Percentiles rank a stretch among this genome's conserved stretches.
Evolutionary conservation across 345 rosid species (phyloP).

Genomic region (Psidium friedrichsthalianum): DNA sequence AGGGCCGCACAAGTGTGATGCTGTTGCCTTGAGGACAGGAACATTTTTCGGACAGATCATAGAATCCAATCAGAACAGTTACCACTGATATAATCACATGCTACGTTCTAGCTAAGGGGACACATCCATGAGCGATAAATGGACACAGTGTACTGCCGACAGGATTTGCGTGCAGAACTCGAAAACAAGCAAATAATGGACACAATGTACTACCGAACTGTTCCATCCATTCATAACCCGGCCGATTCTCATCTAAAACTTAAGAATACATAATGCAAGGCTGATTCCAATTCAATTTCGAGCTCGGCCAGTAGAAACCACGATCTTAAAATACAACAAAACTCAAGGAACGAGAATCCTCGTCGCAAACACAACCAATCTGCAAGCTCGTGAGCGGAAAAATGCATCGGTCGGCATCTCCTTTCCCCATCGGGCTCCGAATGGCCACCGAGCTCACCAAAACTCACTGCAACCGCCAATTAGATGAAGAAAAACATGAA

Average conservation of each 20-base stretch:
- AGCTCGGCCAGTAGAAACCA: background rate
- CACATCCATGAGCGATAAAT: no score
- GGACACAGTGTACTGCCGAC: no score
- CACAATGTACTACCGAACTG: background rate
- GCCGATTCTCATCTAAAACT: background rate
- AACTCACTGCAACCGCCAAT: constrained; percentile 14
- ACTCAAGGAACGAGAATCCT: background rate
- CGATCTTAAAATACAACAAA: background rate
- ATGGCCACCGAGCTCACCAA: background rate
- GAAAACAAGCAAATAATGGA: background rate
- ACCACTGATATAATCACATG: no score
- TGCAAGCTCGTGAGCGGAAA: constrained; percentile 81
- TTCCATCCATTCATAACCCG: background rate
- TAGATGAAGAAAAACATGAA: background rate
- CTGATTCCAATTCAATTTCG: background rate
- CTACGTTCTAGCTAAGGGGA: no score
- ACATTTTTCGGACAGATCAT: no score
- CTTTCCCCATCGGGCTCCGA: constrained; percentile 40
- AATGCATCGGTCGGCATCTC: constrained; percentile 26
- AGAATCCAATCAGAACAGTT: no score
- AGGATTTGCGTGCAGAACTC: background rate
- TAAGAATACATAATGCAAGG: background rate
- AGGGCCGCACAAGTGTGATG: no score
- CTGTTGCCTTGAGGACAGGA: no score
- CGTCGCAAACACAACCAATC: constrained; percentile 41